Evolutionary conservation across 1,284 basidiomycete species (phyloP), one percentile per base, ranked within the genome.

Genomic region (Xerocomus minutiporus): DNA sequence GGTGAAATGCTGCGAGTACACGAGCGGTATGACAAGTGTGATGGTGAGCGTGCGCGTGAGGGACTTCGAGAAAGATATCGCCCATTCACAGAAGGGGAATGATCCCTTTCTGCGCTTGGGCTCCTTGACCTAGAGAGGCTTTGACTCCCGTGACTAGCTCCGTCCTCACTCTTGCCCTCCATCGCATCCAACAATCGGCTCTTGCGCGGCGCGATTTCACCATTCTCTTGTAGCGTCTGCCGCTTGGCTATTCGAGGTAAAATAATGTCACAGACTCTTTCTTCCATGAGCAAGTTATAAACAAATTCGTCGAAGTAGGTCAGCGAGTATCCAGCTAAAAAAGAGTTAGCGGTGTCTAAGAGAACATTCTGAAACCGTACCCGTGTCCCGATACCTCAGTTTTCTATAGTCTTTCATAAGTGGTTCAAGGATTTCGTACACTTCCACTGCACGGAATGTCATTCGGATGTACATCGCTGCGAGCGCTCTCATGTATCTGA

Each of bases 241-340:
- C 97, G 82, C 73, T 88, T 93, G 2, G 85, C 84, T 57, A 99
- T 73, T 41, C 97, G 84, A 5, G 97, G 97, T 46, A 99, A 74
- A 61, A 98, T 98, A 61, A 94, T 91, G 71, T 99, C 96, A 70
- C 95, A 99, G 2, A 95, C 95, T 55, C 95, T 82, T 57, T 98
- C 95, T 67, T 97, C 86, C 1, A 79, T 84, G 25, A 99, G 73
- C 6, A 99, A 78, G 47, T 84, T 77, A 71, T 98, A 87, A 50
- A 95, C 79, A 66, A 93, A 98, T 67, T 96, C 91, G 71, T 99
- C 97, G 69, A 99, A 93, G 61, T 85, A 88, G 15, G 88, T 86
- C 42, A 99, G 72, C 0, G 78, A 76, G 67, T 91, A 97, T 17
- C 91, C 91, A 54, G 79, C 91, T 93, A 52, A 58, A 36, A 38